These are phyloP conservation scores for Hanseniaspora guilliermondii DNA, from an alignment of 805 yeast species.

Conservation along the genomic window DNA sequence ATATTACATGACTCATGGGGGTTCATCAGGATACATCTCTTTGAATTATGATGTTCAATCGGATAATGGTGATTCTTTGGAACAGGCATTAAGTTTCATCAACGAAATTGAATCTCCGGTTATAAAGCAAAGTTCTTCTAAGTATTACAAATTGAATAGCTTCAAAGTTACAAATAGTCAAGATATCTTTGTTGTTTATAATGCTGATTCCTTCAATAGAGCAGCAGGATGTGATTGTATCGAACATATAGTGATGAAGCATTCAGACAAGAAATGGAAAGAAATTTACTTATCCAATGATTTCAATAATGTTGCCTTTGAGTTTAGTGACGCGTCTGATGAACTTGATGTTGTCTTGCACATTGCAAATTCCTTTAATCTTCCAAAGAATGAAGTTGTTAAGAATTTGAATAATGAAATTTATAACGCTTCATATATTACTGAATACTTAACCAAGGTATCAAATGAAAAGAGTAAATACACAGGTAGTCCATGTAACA, in stretches of 20 bases:
- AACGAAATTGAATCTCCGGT: neutral
- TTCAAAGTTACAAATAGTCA: neutral
- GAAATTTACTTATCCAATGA: neutral
- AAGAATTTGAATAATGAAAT: neutral
- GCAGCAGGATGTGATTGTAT: neutral
- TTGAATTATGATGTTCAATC: conserved; percentile 10
- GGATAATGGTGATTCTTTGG: neutral
- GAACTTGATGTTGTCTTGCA: neutral
- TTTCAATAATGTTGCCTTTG: too few relatives aligned
- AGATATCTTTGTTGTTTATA: neutral
- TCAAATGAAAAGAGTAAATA: neutral
- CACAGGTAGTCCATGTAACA: neutral
- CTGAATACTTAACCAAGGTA: neutral
- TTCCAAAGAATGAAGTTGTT: neutral
- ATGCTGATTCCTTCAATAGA: neutral
- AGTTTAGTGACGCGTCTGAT: neutral
- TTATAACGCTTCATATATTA: neutral
- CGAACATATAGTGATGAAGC: neutral
- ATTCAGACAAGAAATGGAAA: neutral
- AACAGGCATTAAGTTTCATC: neutral
- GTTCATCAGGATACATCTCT: neutral
- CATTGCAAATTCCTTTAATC: neutral
- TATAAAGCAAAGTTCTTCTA: neutral
- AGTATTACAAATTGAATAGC: neutral
- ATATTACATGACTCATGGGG: neutral